Evolutionary conservation across 2,329 filamentous ascomycete genomes (phyloP).

Genomic region (Botryotinia convoluta): DNA sequence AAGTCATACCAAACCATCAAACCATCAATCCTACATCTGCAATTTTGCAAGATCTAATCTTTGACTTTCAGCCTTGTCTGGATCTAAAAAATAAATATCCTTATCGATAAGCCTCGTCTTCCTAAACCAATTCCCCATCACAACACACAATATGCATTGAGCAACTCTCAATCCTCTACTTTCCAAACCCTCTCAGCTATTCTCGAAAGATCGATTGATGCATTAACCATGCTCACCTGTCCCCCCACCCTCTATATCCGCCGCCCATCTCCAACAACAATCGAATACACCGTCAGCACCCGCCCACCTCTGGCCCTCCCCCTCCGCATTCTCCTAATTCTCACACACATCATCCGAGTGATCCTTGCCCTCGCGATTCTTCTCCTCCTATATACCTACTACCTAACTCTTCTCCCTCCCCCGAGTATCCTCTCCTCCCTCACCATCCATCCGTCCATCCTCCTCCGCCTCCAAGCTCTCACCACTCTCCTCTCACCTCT

Average conservation of each 20-base stretch:
- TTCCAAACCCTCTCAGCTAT: neutral
- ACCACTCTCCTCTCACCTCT: conserved; percentile 41
- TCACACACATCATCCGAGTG: conserved; percentile 46
- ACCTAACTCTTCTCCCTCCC: conserved; percentile 35
- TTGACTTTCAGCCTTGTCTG: neutral
- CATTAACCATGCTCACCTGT: conserved; percentile 56
- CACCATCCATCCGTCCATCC: conserved; percentile 34
- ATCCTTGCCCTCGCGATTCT: conserved; percentile 43
- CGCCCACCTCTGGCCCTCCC: conserved; percentile 54
- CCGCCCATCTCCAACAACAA: conserved; percentile 81
- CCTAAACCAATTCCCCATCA: neutral
- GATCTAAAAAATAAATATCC: neutral
- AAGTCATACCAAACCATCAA: neutral
- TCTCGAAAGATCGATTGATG: conserved; percentile 22
- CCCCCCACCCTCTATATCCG: conserved; percentile 59
- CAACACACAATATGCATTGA: neutral
- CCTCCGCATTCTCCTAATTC: conserved; percentile 46
- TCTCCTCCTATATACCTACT: conserved; percentile 51
- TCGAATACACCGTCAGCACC: conserved; percentile 88
- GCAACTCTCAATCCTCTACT: neutral
- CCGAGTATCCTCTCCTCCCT: conserved; percentile 30
- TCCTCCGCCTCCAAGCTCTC: conserved; percentile 39
- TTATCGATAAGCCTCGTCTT: conserved; percentile 18
- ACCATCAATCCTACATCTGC: neutral
- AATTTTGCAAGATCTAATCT: neutral